Percentiles rank a stretch among this genome's conserved stretches.
phyloP scores from a whole-genome alignment of 192 early-diverging fungal species.

The Dispira parvispora region DNA sequence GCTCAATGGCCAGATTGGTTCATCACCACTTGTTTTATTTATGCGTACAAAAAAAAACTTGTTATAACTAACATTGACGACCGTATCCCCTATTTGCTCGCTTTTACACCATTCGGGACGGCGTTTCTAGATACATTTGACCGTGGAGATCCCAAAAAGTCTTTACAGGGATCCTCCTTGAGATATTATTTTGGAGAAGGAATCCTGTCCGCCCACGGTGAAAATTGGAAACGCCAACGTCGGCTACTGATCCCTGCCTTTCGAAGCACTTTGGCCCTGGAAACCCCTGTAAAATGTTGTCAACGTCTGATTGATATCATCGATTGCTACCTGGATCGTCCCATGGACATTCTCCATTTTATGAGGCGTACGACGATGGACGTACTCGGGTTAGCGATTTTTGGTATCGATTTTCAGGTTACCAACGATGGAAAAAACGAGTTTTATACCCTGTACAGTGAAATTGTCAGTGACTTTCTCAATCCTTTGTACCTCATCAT shows the following conservation, averaged over 20 bases:
- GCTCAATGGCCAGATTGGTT: too few relatives aligned
- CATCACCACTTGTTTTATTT: too few relatives aligned
- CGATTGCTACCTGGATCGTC: neutral
- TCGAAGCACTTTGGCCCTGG: neutral
- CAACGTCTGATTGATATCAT: neutral
- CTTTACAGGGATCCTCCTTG: neutral
- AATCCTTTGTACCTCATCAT: conserved; percentile 3
- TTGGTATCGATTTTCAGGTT: conserved; percentile 4
- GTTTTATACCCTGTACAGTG: conserved; percentile 2
- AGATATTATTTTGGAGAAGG: conserved; percentile 4
- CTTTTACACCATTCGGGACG: too few relatives aligned
- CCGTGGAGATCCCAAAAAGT: neutral
- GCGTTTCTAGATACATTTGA: conserved; percentile 1
- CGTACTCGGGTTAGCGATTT: conserved; percentile 2
- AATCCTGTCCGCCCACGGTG: neutral
- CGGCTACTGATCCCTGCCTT: neutral
- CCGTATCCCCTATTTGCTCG: neutral
- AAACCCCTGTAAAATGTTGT: neutral
- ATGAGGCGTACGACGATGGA: conserved; percentile 4
- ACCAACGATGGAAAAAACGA: neutral
- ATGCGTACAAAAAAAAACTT: neutral
- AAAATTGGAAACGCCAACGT: conserved; percentile 2
- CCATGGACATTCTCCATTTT: neutral
- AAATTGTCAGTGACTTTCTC: neutral
- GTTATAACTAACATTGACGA: neutral